Percentiles rank a stretch among this genome's conserved stretches.
These are phyloP conservation scores for Oemleria cerasiformis DNA, from an alignment of 306 rosid genomes.

Conservation along the genomic window DNA sequence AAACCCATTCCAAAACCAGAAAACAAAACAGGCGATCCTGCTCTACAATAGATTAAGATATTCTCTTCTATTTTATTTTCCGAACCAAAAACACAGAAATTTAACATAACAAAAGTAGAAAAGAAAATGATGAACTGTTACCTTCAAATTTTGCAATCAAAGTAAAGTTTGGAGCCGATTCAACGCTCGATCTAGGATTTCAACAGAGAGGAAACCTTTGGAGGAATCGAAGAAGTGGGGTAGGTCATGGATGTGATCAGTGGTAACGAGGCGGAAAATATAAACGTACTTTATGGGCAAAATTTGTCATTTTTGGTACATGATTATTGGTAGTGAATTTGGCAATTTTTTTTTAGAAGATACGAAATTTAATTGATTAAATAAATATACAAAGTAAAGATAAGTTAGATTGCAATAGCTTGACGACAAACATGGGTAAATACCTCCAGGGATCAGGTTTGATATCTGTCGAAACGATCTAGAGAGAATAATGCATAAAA, in stretches of 20 bases:
- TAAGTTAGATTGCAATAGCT: too few species aligned
- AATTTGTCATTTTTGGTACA: not conserved
- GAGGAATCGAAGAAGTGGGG: not conserved
- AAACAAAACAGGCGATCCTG: not conserved
- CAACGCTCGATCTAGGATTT: conserved; percentile 6
- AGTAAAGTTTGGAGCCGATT: not conserved
- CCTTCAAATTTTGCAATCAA: not conserved
- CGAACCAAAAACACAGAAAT: not conserved
- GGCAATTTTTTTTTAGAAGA: too few species aligned
- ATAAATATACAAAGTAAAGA: too few species aligned
- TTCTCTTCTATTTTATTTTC: not conserved
- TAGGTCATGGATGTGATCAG: not conserved
- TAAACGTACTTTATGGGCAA: not conserved
- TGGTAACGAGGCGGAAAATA: not conserved
- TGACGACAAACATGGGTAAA: too few species aligned
- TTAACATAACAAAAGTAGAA: not conserved
- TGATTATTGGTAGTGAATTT: not conserved
- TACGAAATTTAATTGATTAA: too few species aligned
- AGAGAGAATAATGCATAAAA: too few species aligned
- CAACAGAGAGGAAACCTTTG: not conserved
- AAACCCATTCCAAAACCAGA: not conserved
- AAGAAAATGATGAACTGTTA: not conserved
- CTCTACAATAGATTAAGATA: not conserved
- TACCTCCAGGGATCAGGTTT: too few species aligned
- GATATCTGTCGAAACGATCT: too few species aligned